A percentile compares a stretch with the other conserved stretches of the same genome.
These are phyloP conservation scores for Neurospora pannonica DNA, from an alignment of 495 filamentous ascomycete genomes.

Conservation along the genomic window DNA sequence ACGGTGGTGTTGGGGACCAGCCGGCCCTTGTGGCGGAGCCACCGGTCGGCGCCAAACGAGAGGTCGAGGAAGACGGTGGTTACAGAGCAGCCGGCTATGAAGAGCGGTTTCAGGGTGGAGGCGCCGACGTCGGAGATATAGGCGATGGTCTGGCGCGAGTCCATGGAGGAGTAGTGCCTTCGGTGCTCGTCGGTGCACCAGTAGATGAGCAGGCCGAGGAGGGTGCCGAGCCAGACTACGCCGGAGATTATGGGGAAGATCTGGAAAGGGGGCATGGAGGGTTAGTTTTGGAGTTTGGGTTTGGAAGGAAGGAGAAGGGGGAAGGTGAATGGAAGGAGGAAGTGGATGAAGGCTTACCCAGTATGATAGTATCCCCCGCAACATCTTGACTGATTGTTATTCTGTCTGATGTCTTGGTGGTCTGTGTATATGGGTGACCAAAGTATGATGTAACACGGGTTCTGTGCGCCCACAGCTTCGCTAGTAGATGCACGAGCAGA, in stretches of 20 bases:
- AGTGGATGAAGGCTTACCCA: slow-evolving; percentile 31
- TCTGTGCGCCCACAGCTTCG: neutral
- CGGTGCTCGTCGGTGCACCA: slow-evolving; percentile 54
- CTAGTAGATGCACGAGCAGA: neutral
- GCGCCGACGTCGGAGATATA: slow-evolving; percentile 81
- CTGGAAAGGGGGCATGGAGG: slow-evolving; percentile 47
- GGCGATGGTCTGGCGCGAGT: slow-evolving; percentile 56
- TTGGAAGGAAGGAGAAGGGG: neutral
- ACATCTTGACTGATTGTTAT: slow-evolving; percentile 9
- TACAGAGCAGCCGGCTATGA: slow-evolving; percentile 69
- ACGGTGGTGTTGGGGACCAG: slow-evolving; percentile 58
- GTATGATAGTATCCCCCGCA: slow-evolving; percentile 35
- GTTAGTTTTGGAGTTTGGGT: neutral
- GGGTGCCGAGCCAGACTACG: slow-evolving; percentile 66
- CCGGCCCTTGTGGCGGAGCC: slow-evolving; percentile 67
- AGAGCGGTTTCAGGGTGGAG: slow-evolving; percentile 65
- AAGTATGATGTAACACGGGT: neutral
- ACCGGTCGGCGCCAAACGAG: slow-evolving; percentile 70
- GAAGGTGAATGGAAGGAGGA: neutral
- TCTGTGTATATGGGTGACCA: neutral
- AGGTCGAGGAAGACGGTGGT: slow-evolving; percentile 80
- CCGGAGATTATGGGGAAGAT: slow-evolving; percentile 73
- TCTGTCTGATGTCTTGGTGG: neutral
- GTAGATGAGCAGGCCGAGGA: slow-evolving; percentile 39
- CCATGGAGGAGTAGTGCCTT: slow-evolving; percentile 59